These are phyloP conservation scores for Rhizopogon vesiculosus DNA, from an alignment of 768 basidiomycete species.

Conservation along the genomic window DNA sequence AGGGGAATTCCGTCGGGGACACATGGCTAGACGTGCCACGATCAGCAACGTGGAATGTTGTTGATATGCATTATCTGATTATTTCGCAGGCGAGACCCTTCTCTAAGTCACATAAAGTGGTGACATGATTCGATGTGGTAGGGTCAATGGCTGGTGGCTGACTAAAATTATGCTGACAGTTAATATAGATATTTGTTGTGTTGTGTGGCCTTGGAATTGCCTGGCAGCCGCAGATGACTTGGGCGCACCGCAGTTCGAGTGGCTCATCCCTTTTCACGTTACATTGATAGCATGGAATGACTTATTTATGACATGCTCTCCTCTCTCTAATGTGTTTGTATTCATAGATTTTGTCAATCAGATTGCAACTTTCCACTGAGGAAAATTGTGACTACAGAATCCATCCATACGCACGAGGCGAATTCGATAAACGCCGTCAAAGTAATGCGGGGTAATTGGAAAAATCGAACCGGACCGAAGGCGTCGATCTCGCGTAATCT, in stretches of 20 bases:
- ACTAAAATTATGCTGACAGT: too few relatives aligned
- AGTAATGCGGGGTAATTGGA: too few relatives aligned
- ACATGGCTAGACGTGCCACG: not conserved
- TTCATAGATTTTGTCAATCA: not conserved
- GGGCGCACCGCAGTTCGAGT: not conserved
- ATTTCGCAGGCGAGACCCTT: not conserved
- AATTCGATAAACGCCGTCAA: not conserved
- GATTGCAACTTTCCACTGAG: not conserved
- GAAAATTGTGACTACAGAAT: not conserved
- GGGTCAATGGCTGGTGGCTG: not conserved
- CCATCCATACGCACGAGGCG: not conserved
- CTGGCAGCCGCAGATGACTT: not conserved
- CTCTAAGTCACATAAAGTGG: not conserved
- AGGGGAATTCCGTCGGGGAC: not conserved
- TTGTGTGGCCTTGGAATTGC: not conserved
- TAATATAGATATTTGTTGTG: too few relatives aligned
- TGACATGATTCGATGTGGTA: not conserved
- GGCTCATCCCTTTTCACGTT: not conserved
- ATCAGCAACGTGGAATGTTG: not conserved
- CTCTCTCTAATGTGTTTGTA: not conserved
- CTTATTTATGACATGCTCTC: not conserved
- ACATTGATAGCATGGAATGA: not conserved
- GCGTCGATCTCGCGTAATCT: too few relatives aligned
- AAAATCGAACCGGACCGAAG: too few relatives aligned
- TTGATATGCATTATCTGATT: not conserved